A percentile compares a stretch with the other conserved stretches of the same genome.
phyloP scores from a whole-genome alignment of 129 eudicot genomes.

The Centrapalus pauciflorus region DNA sequence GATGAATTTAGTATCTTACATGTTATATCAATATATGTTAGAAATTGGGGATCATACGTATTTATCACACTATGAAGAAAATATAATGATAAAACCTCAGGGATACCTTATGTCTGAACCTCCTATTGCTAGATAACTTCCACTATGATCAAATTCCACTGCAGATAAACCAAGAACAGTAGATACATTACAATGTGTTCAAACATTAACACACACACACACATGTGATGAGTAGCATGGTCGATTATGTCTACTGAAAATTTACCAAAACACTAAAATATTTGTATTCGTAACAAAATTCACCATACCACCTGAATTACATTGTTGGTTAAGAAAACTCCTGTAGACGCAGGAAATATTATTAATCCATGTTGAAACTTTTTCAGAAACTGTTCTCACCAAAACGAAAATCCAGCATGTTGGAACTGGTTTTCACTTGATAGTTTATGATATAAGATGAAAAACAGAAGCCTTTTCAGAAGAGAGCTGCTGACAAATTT shows the following conservation, averaged over 20 bases:
- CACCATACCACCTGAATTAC: too few relatives aligned
- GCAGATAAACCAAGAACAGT: constrained; percentile 21
- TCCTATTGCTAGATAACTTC: constrained; percentile 88
- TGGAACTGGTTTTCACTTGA: background rate
- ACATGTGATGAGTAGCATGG: background rate
- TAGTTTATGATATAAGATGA: background rate
- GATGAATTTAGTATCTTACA: too few relatives aligned
- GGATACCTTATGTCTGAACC: constrained; percentile 88
- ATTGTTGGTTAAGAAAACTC: too few relatives aligned
- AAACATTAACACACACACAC: background rate
- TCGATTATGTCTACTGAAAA: too few relatives aligned
- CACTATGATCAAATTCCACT: constrained; percentile 97
- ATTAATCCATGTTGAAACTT: background rate
- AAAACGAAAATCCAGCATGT: background rate
- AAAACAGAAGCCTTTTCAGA: background rate
- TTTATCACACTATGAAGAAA: background rate
- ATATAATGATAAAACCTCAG: background rate
- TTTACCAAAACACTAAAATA: too few relatives aligned
- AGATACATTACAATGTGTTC: background rate
- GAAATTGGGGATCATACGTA: background rate
- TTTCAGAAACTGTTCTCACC: background rate
- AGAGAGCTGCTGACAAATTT: background rate
- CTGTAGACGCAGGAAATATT: too few relatives aligned
- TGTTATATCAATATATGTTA: too few relatives aligned
- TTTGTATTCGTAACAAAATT: too few relatives aligned